Base-by-base conservation (phyloP, 2,329 filamentous ascomycete species). In the Aphanoascus verrucosus region DNA sequence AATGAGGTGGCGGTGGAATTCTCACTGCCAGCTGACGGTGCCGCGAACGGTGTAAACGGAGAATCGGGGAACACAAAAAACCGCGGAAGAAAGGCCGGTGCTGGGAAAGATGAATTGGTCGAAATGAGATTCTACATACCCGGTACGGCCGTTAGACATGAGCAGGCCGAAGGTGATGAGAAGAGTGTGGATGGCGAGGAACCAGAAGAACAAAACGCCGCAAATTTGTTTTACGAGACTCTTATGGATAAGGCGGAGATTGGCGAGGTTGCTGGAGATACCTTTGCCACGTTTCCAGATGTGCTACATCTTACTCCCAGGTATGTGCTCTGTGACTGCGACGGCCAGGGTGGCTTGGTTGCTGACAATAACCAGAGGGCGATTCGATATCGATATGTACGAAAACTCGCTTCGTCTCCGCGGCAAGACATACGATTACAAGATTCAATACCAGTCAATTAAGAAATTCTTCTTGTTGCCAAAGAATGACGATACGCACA, bases 381-480 rank as follows among this genome's bases (percentile, higher is more conserved):
- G 93, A 61, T 98, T 98, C 78, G 93, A 97, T 69, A 95, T 98
- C 73, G 93, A 98, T 70, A 95, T 98, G 86, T 98, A 98, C 79
- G 93, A 97, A 71, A 85, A 83, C 14, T 97, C 93, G 1, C 97
- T 98, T 79, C 86, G 93, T 58, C 80, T 98, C 57, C 91, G 93
- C 60, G 93, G 93, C 65, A 98, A 98, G 75, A 98, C 93, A 20
- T 98, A 98, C 76, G 94, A 98, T 75, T 98, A 98, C 82, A 98
- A 98, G 80, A 97, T 98, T 60, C 89, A 96, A 69, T 98, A 96
- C 72, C 88, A 96, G 55, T 83, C 85, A 48, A 89, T 97, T 73
- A 98, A 98, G 77, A 97, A 97, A 70, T 97, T 97, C 68, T 96
- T 98, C 83, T 81, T 97, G 31, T 82, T 98, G 5, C 93, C 93